Conservation (phyloP, 129 eudicot species). For the Chrysanthemum lavandulifolium region DNA sequence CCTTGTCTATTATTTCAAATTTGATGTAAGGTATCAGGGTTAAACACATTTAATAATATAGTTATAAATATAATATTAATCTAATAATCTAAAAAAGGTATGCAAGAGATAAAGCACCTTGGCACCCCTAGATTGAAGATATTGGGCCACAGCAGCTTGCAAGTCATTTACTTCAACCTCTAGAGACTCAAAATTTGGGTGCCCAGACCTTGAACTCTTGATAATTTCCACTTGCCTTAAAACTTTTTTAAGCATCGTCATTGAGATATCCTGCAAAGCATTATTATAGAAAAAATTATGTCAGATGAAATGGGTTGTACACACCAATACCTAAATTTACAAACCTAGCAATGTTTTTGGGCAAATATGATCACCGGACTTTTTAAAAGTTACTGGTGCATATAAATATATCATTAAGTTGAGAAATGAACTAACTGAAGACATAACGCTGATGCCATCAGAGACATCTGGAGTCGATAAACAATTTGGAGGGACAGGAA, state of each 20-base stretch:
- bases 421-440: constrained; percentile 57
- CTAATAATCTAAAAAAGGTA: background rate
- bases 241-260: constrained; percentile 70
- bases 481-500: constrained; percentile 97
- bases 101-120: constrained; percentile 51
- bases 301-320: constrained; percentile 8
- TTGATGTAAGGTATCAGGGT: too few relatives aligned
- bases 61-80: background rate
- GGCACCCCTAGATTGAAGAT: constrained; percentile 85
- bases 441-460: constrained; percentile 86
- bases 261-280: constrained; percentile 68
- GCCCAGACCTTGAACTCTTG: constrained; percentile 75
- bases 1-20: too few relatives aligned
- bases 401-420: background rate
- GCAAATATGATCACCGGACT: too few relatives aligned
- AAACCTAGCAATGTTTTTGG: too few relatives aligned
- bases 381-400: constrained; percentile 14
- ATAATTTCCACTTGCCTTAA: constrained; percentile 73
- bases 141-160: constrained; percentile 73
- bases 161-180: constrained; percentile 80
- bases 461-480: constrained; percentile 91
- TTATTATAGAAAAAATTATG: constrained; percentile 9
- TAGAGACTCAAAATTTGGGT: constrained; percentile 80
- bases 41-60: too few relatives aligned
- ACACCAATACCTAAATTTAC: constrained; percentile 1